Conservation (phyloP, 768 basidiomycete species). For the Tylopilus balloui region DNA sequence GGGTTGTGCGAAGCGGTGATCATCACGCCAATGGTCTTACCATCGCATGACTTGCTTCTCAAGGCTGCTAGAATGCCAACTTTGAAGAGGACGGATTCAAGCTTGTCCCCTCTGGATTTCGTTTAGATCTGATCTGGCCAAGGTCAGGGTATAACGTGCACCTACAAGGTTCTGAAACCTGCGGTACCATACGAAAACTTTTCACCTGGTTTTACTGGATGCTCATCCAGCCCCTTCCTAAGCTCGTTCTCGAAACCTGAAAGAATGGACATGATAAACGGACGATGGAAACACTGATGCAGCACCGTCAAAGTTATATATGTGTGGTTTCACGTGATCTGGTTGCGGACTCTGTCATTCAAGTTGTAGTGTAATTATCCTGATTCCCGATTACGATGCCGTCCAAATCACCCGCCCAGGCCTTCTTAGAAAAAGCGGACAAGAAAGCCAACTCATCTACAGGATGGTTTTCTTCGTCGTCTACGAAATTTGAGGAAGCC, state of each 20-base stretch:
- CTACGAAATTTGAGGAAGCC: slow-evolving; percentile 89
- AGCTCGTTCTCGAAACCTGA: slow-evolving; percentile 39
- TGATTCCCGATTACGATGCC: slow-evolving; percentile 44
- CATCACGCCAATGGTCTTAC: slow-evolving; percentile 95
- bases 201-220: slow-evolving; percentile 68
- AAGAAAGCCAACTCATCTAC: slow-evolving; percentile 83
- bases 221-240: slow-evolving; percentile 46
- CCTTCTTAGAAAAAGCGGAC: slow-evolving; percentile 80
- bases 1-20: slow-evolving; percentile 99
- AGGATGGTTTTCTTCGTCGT: slow-evolving; percentile 85
- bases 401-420: slow-evolving; percentile 73
- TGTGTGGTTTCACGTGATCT: slow-evolving; percentile 15
- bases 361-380: neutral
- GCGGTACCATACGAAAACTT: slow-evolving; percentile 90
- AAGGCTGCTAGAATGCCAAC: slow-evolving; percentile 88
- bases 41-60: slow-evolving; percentile 86
- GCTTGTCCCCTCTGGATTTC: slow-evolving; percentile 50
- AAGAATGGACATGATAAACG: slow-evolving; percentile 33
- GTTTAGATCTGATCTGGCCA: slow-evolving; percentile 7
- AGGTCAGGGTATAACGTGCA: slow-evolving; percentile 11
- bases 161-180: slow-evolving; percentile 88
- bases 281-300: neutral
- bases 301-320: neutral
- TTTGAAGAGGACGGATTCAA: slow-evolving; percentile 92
- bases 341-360: neutral